Conservation (phyloP, 2,329 filamentous ascomycete genomes). For the Sclerotinia spermophila region DNA sequence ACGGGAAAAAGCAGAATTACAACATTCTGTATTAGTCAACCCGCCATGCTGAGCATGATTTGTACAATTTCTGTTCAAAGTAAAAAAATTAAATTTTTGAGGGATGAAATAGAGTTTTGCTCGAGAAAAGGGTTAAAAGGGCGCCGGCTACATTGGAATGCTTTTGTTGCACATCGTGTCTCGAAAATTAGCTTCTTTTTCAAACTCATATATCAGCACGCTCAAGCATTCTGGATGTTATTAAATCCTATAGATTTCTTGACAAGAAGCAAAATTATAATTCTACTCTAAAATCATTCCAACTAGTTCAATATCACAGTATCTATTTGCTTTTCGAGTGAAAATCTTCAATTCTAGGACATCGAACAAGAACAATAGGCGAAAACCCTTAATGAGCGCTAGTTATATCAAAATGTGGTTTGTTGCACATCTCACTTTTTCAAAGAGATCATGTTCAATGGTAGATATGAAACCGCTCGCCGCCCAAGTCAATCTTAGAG, state of each 20-base stretch:
- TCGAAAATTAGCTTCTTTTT: not conserved
- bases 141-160: not conserved
- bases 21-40: not conserved
- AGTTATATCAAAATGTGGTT: not conserved
- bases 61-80: not conserved
- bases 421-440: not conserved
- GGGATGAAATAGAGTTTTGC: not conserved
- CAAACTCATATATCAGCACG: not conserved
- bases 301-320: not conserved
- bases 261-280: not conserved
- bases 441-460: not conserved
- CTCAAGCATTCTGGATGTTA: accelerated
- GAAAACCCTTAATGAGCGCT: not conserved
- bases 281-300: too few relatives aligned
- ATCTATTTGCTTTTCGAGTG: not conserved
- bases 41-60: not conserved
- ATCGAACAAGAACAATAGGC: not conserved
- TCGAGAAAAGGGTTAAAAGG: not conserved
- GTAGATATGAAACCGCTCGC: not conserved
- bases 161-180: not conserved
- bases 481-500: not conserved
- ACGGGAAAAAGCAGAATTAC: not conserved
- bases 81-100: not conserved
- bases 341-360: not conserved
- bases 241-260: not conserved